These are phyloP conservation scores for Dioscorea cayenensis DNA, from an alignment of 116 monocot species.

Conservation along the genomic window DNA sequence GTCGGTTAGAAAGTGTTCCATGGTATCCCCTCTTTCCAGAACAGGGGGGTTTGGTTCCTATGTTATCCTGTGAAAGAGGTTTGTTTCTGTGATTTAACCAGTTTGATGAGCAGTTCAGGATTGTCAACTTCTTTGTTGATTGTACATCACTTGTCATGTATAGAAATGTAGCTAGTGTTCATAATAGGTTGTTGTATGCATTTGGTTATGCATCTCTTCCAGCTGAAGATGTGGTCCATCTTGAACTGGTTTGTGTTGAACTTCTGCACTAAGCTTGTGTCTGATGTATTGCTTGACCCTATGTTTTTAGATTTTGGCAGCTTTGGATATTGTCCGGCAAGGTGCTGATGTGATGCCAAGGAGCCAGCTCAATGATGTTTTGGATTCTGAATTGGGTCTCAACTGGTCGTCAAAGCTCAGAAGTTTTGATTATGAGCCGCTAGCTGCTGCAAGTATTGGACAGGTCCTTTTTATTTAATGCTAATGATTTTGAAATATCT, in stretches of 20 bases:
- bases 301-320: conserved; percentile 65
- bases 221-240: background rate
- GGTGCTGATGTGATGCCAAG: conserved; percentile 99
- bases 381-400: conserved; percentile 78
- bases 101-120: too few relatives aligned
- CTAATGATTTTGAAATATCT: background rate
- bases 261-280: background rate
- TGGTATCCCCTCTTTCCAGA: background rate
- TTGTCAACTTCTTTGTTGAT: too few relatives aligned
- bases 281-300: background rate
- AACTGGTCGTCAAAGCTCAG: conserved; percentile 71
- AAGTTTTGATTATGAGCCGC: conserved; percentile 97
- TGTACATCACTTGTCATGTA: too few relatives aligned
- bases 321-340: conserved; percentile 95
- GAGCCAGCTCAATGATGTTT: conserved; percentile 80
- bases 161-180: too few relatives aligned
- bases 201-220: background rate
- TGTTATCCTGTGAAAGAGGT: too few relatives aligned
- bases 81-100: too few relatives aligned
- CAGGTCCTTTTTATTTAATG: conserved; percentile 41
- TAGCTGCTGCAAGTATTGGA: conserved; percentile 96
- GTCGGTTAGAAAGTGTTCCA: background rate
- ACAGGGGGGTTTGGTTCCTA: too few relatives aligned
- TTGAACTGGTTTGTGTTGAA: background rate
- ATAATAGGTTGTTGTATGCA: too few relatives aligned